Percentiles rank a stretch among this genome's conserved stretches.
Evolutionary conservation across 2,329 filamentous ascomycete species (phyloP).

Genomic region (Coniochaeta ligniaria): DNA sequence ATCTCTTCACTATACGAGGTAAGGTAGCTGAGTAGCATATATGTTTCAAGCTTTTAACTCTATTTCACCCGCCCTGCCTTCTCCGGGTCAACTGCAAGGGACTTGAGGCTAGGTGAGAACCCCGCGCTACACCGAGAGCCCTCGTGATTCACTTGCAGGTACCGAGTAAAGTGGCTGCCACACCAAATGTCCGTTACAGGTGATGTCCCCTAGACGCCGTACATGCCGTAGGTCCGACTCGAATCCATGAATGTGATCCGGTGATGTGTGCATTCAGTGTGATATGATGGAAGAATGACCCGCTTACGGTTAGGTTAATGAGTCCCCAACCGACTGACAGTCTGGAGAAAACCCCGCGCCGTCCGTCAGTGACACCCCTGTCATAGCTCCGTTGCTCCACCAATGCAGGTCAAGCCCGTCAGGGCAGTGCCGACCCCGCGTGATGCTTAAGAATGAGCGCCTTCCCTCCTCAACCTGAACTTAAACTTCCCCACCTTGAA

Average conservation of each 20-base stretch:
- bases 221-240: background rate
- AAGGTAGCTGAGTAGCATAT: background rate
- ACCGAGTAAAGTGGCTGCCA: slow-evolving; percentile 6
- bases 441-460: background rate
- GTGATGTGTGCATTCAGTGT: too few relatives aligned
- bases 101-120: background rate
- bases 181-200: background rate
- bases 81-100: background rate
- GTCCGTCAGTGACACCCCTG: background rate
- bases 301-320: background rate
- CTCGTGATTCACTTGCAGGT: slow-evolving; percentile 4
- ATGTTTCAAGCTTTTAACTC: background rate
- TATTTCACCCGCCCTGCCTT: background rate
- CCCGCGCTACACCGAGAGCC: background rate
- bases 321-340: background rate
- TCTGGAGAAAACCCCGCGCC: background rate
- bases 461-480: background rate
- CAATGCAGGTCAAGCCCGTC: background rate
- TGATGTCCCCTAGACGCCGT: background rate
- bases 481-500: background rate
- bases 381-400: background rate
- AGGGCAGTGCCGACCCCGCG: background rate
- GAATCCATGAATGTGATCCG: background rate
- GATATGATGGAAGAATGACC: background rate
- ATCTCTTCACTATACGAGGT: background rate